Conservation (phyloP, 140 eudicot genomes). For the Cichorium intybus region DNA sequence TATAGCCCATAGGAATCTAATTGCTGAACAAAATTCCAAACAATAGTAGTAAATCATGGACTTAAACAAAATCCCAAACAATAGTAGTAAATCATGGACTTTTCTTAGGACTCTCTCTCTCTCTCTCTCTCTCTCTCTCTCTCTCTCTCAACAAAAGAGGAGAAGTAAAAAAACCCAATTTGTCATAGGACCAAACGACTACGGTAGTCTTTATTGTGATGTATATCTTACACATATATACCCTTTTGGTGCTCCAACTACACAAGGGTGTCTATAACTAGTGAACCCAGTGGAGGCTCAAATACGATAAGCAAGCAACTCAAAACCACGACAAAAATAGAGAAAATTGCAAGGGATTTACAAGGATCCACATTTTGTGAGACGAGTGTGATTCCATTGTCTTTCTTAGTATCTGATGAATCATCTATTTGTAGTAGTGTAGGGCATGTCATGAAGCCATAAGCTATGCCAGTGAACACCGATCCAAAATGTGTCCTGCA, state of each 20-base stretch:
- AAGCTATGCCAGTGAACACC: conserved; percentile 61
- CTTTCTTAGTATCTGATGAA: conserved; percentile 34
- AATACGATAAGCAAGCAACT: conserved; percentile 46
- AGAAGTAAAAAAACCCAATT: neutral
- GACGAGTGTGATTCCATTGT: conserved; percentile 53
- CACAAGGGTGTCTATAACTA: conserved; percentile 30
- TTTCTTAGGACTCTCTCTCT: no score
- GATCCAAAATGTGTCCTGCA: conserved; percentile 81
- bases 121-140: no score
- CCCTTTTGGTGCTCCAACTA: conserved; percentile 16
- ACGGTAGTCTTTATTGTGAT: neutral
- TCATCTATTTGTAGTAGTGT: conserved; percentile 56
- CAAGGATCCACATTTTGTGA: conserved; percentile 53
- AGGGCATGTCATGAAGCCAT: conserved; percentile 69
- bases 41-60: no score
- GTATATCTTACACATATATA: conserved; percentile 13
- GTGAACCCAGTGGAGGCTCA: conserved; percentile 64
- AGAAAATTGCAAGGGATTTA: conserved; percentile 60
- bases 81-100: no score
- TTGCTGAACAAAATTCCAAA: no score
- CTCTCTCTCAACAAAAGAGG: no score
- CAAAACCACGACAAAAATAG: conserved; percentile 52
- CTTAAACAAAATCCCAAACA: no score
- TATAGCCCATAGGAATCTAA: no score
- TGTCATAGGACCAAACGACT: neutral